Conservation (phyloP, 257 asterid genomes). For the Cordia subcordata region DNA sequence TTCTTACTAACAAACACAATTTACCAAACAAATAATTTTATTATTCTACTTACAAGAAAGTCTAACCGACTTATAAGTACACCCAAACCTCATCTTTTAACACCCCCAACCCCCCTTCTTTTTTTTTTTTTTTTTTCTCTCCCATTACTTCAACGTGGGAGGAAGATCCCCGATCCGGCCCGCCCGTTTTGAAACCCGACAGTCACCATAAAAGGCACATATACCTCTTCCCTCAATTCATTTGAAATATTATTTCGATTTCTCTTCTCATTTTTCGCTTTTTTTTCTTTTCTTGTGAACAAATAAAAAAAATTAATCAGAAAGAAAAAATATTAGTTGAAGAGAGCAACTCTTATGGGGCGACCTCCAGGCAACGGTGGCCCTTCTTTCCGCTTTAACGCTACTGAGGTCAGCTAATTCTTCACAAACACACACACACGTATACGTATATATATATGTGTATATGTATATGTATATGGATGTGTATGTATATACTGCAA, state of each 20-base stretch:
- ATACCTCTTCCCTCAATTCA: neutral
- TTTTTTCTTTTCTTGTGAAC: neutral
- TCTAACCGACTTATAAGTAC: too few species aligned
- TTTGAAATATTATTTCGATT: neutral
- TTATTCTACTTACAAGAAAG: too few species aligned
- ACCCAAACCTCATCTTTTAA: too few species aligned
- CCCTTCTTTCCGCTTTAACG: conserved; percentile 88
- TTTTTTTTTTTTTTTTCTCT: too few species aligned
- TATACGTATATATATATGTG: neutral
- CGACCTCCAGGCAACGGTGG: conserved; percentile 94
- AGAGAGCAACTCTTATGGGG: conserved; percentile 44
- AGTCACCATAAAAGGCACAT: too few species aligned
- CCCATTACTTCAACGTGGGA: too few species aligned
- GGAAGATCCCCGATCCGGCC: neutral
- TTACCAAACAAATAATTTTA: too few species aligned
- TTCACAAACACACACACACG: neutral
- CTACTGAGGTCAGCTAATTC: conserved; percentile 50
- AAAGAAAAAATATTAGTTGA: neutral
- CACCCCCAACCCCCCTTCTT: too few species aligned
- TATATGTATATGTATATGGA: neutral
- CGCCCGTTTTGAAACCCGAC: neutral
- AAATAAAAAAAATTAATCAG: neutral
- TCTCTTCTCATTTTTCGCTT: neutral
- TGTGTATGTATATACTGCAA: too few species aligned
- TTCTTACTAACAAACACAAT: too few species aligned